Evolutionary conservation across 108 stramenopile genomes (phyloP).

Genomic region (Skeletonema grethae): DNA sequence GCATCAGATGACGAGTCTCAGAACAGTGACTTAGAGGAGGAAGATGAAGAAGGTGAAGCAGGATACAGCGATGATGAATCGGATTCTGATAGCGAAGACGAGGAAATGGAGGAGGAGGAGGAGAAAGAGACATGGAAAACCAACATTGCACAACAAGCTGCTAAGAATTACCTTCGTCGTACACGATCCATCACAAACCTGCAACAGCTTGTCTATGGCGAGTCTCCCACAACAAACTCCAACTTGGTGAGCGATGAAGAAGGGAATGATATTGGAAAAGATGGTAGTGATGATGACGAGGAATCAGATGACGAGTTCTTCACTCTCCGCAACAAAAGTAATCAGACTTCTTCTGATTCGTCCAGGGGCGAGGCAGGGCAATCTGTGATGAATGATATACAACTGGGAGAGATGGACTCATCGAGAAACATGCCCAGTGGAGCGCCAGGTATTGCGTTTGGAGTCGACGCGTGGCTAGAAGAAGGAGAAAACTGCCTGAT

Average conservation of each 20-base stretch:
- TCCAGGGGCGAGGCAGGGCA: constrained; percentile 14
- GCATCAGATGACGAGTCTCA: constrained; percentile 27
- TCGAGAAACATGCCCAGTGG: constrained; percentile 36
- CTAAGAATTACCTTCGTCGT: constrained; percentile 68
- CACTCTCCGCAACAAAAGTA: constrained; percentile 46
- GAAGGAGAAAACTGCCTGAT: constrained; percentile 80
- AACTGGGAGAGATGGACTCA: constrained; percentile 74
- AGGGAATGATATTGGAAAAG: constrained; percentile 44
- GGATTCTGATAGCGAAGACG: constrained; percentile 45
- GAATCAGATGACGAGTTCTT: constrained; percentile 61
- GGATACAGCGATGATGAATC: constrained; percentile 32
- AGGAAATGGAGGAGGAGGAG: constrained; percentile 52
- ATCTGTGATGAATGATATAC: constrained; percentile 53
- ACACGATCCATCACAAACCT: constrained; percentile 64
- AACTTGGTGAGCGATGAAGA: constrained; percentile 47
- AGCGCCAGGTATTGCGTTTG: constrained; percentile 38
- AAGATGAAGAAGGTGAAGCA: constrained; percentile 45
- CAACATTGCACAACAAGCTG: constrained; percentile 72
- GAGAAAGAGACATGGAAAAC: constrained; percentile 67
- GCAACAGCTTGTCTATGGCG: constrained; percentile 82
- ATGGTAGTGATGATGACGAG: constrained; percentile 50
- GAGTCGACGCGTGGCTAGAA: constrained; percentile 68
- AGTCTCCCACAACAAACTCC: not conserved
- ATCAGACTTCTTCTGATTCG: constrained; percentile 20
- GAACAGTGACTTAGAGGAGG: constrained; percentile 44